Evolutionary conservation across 2,329 filamentous ascomycete genomes (phyloP), one percentile per base, ranked within the genome.

Genomic region (Ophiostoma ulmi): DNA sequence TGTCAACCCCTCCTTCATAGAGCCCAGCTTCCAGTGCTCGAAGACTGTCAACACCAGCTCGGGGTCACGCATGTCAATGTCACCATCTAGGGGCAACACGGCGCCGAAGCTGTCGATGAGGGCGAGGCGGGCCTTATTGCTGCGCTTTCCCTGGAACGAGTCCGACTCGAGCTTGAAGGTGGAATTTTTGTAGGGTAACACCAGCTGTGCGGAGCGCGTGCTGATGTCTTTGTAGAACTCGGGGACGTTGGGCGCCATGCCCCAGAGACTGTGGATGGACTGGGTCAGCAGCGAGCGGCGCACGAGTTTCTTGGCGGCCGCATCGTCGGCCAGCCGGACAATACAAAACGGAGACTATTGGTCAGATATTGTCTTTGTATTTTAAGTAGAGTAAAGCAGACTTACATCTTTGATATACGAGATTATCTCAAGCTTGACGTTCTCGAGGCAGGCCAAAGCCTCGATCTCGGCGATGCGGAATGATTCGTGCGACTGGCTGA

Each of bases 181-280:
- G 35, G 81, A 80, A 0, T 82, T 78, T 72, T 83, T 81, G 80
- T 93, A 97, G 11, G 81, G 75, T 0, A 82, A 75, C 93, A 93
- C 97, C 72, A 88, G 82, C 70, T 87, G 81, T 3, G 84, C 76
- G 0, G 91, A 91, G 55, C 82, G 81, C 8, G 77, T 77, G 73
- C 83, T 85, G 71, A 97, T 84, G 70, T 88, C 85, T 65, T 82
- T 80, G 77, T 97, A 92, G 1, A 97, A 84, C 64, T 85, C 82
- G 2, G 87, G 81, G 76, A 96, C 90, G 65, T 84, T 88, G 13
- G 81, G 76, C 17, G 91, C 94, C 48, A 83, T 81, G 22, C 91
- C 94, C 94, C 95, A 98, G 73, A 97, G 86, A 78, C 96, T 93
- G 81, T 95, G 92, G 74, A 98, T 91, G 65, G 87, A 89, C 80